Base-by-base conservation (phyloP, 139 green algal species). In the Yamagishiella unicocca region DNA sequence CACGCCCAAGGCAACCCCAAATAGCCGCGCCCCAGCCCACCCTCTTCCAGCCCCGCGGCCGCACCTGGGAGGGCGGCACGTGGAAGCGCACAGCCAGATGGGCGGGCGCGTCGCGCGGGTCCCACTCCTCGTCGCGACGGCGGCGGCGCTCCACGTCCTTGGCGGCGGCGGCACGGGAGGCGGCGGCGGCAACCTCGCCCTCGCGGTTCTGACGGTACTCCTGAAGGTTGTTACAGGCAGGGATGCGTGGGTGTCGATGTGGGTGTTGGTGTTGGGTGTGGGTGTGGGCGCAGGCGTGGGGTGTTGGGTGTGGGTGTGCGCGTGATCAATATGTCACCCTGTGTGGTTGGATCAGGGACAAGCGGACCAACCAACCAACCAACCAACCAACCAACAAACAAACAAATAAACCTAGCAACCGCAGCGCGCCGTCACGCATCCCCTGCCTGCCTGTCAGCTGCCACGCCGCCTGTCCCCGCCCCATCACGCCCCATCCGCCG, bases 11-110 rank as follows among this genome's bases (percentile, higher is more conserved):
- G n/a, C n/a, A n/a, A n/a, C n/a, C n/a, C n/a, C n/a, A n/a, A n/a
- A n/a, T n/a, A n/a, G n/a, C n/a, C n/a, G n/a, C n/a, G n/a, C n/a
- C n/a, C n/a, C n/a, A n/a, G n/a, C n/a, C n/a, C n/a, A n/a, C n/a
- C n/a, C n/a, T n/a, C n/a, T n/a, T n/a, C n/a, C n/a, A n/a, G n/a
- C n/a, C n/a, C n/a, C n/a, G n/a, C n/a, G n/a, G n/a, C n/a, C n/a
- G n/a, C 40, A 85, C 79, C 40, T 38, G 61, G n/a, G 17, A 38
- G 10, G 79, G 79, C 27, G 61, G 61, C n/a, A 85, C 43, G 40
- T 74, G 79, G 79, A 61, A 85, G 3, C 45, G n/a, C 61, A 76
- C 35, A 42, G 43, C 61, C 19, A 70, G 14, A n/a, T 85, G 79
- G 4, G 79, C 61, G 29, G 61, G 25, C 42, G 40, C 45, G 9